Percentiles rank a stretch among this genome's conserved stretches.
phyloP scores from a whole-genome alignment of 1,139 yeast species.

The Lizanozyma gosingica region DNA sequence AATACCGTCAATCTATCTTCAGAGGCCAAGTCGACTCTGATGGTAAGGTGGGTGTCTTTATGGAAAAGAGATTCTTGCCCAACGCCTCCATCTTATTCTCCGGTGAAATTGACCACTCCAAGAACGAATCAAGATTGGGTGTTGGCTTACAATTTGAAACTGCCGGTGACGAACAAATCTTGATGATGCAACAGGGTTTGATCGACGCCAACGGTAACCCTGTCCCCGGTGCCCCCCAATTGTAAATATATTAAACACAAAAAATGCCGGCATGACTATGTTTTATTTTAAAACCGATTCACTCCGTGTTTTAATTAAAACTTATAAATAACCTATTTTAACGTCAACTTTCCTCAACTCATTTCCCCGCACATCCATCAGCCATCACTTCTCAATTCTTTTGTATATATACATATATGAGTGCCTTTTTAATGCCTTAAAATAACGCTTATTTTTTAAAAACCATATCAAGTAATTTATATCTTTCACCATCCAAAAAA shows the following conservation, averaged over 20 bases:
- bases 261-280: too few species aligned
- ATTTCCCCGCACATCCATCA: too few species aligned
- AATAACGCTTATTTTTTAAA: background rate
- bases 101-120: slow-evolving; percentile 90
- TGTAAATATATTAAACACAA: slow-evolving; percentile 9
- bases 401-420: slow-evolving; percentile 1
- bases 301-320: too few species aligned
- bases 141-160: slow-evolving; percentile 92
- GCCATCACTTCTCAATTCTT: background rate
- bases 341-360: too few species aligned
- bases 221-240: slow-evolving; percentile 61
- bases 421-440: background rate
- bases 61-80: slow-evolving; percentile 91
- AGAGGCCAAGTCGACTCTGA: slow-evolving; percentile 90
- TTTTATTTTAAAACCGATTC: too few species aligned
- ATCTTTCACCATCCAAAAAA: slow-evolving; percentile 9
- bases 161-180: slow-evolving; percentile 86
- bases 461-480: background rate
- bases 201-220: slow-evolving; percentile 76
- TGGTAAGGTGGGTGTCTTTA: slow-evolving; percentile 85
- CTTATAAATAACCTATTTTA: too few species aligned
- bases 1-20: slow-evolving; percentile 92
- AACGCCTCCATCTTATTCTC: slow-evolving; percentile 82
- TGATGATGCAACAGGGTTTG: slow-evolving; percentile 71
- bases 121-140: slow-evolving; percentile 79